Conservation (phyloP, 179 eudicot genomes). For the Pouteria campechiana region DNA sequence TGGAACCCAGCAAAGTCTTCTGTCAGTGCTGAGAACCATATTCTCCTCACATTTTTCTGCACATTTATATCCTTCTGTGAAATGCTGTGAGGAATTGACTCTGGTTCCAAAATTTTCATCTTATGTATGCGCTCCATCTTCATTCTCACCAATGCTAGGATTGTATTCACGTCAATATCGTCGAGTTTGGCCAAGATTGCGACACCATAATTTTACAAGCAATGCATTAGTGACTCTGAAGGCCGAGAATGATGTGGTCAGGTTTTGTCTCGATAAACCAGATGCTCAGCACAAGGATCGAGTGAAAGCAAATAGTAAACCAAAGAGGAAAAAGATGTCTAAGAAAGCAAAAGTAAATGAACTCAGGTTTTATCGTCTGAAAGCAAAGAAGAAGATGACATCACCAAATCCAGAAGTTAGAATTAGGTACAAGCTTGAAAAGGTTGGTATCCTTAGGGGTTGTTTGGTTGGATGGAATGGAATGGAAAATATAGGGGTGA, state of each 20-base stretch:
- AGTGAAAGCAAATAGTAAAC: constrained; percentile 10
- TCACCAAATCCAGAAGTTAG: constrained; percentile 92
- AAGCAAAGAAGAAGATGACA: constrained; percentile 86
- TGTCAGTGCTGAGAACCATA: too few species aligned
- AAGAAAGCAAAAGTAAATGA: constrained; percentile 70
- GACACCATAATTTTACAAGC: constrained; percentile 24
- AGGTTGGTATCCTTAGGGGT: constrained; percentile 36
- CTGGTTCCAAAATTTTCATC: too few species aligned
- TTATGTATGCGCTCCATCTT: too few species aligned
- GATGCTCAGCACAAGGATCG: constrained; percentile 5
- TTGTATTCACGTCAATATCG: too few species aligned
- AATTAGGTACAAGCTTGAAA: constrained; percentile 78
- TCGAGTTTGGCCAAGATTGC: too few species aligned
- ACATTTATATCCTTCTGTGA: too few species aligned
- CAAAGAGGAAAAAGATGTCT: constrained; percentile 33
- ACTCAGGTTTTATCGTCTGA: constrained; percentile 68
- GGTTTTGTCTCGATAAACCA: constrained; percentile 44
- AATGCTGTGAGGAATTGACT: too few species aligned
- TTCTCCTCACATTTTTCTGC: too few species aligned
- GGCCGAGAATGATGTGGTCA: constrained; percentile 46
- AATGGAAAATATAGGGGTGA: too few species aligned
- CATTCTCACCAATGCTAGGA: too few species aligned
- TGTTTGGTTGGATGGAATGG: too few species aligned
- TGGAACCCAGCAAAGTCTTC: too few species aligned
- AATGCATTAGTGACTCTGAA: constrained; percentile 49